Evolutionary conservation across 2,329 filamentous ascomycete species (phyloP), one percentile per base, ranked within the genome.

Genomic region (Rutstroemia sp.): DNA sequence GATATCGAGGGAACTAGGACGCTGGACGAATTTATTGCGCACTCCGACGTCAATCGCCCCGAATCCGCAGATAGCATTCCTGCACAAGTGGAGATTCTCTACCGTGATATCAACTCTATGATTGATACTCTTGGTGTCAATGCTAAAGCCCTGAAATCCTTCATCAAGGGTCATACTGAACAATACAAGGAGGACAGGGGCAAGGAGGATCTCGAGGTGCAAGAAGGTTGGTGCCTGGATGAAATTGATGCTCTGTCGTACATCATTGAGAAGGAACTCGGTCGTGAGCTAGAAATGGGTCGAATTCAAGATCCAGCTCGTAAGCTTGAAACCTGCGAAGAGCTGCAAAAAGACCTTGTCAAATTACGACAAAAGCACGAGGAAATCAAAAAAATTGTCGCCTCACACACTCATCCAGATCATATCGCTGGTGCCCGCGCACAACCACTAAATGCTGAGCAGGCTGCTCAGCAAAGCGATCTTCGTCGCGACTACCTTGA

Each of bases 111-210:
- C 68, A 92, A 94, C 70, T 88, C 88, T 12, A 99, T 97, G 94
- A 85, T 99, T 45, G 90, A 96, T 65, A 92, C 89, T 0, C 75
- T 97, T 42, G 92, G 92, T 9, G 79, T 96, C 50, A 97, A 97
- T 68, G 83, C 88, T 5, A 81, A 92, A 39, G 76, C 78, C 48
- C 52, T 73, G 30, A 64, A 67, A 48, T 75, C 76, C 10, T 87
- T 86, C 61, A 77, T 92, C 45, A 77, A 81, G 55, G 89, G 86
- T 7, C 88, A 95, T 63, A 76, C 76, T 10, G 75, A 83, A 50
- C 72, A 76, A 44, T 71, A 75, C 50, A 75, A 79, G 51, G 74
- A 81, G 38, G 79, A 77, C 21, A 79, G 87, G 34, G 79, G 75
- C 7, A 79, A 80, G 59, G 76, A 86, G 50, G 86, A 95, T 60